Base-by-base conservation (phyloP, 169 alveolate species). In the Plasmodium gaboni region DNA sequence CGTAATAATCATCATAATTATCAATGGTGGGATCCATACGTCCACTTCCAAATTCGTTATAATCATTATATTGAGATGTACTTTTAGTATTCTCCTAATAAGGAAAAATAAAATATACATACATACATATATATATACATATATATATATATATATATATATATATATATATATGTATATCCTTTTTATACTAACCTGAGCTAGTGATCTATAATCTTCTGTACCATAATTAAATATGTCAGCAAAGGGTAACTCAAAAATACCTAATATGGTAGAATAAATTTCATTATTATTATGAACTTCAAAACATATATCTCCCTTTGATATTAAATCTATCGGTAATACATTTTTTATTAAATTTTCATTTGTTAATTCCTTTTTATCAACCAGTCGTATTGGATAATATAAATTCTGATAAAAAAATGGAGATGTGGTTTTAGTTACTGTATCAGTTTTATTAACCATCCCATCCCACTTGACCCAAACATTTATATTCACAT, bases 391-490 rank as follows among this genome's bases (percentile, higher is more conserved):
- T 74, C 96, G 93, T 51, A 95, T 95, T 9, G 97, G 97, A 93
- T 94, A 95, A 89, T 95, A 94, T 88, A 95, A 80, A 74, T 95
- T 95, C 73, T 95, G 97, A 71, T 95, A 95, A 88, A 94, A 95
- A 13, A 94, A 93, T 7, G 97, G 97, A 0, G 96, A 92, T 0
- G 94, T 89, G n/a, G 93, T 90, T 76, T 93, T 93, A 17, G 96
- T 87, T 32, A 89, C 94, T 24, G 92, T 94, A 26, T 88, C 83
- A 10, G 93, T 88, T 32, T 86, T 86, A 69, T 92, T 92, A 9
- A 93, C 95, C 9, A 95, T 95, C 1, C 97, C 97, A 73, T 95
- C 97, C 97, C 97, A 95, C 59, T 87, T 95, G 53, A 95, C 97
- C 93, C 95, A 95, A 38, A 95, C 97, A 85, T 93, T 88, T 44